Evolutionary conservation across 2,329 filamentous ascomycete species (phyloP).

Genomic region (Colletotrichum plurivorum): DNA sequence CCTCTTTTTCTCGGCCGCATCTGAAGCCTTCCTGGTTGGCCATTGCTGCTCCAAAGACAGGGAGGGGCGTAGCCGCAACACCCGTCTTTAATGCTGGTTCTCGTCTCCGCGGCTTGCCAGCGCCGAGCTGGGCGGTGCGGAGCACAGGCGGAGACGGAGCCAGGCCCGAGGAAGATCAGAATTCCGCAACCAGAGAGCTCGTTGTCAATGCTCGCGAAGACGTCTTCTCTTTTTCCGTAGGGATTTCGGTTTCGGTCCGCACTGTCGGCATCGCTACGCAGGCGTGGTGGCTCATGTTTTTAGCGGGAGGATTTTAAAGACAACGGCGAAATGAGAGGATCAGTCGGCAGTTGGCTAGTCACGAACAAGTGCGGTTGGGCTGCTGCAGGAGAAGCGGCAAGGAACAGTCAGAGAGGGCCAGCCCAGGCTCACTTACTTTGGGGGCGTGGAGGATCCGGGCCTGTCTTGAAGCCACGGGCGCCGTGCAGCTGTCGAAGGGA

Average conservation of each 20-base stretch:
- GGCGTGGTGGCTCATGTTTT: not conserved
- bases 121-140: conserved; percentile 2
- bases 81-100: conserved; percentile 10
- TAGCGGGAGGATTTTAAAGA: not conserved
- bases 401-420: not conserved
- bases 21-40: not conserved
- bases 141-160: conserved; percentile 14
- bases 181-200: too few relatives aligned
- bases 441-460: too few relatives aligned
- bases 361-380: conserved; percentile 5
- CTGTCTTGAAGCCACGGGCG: conserved; percentile 18
- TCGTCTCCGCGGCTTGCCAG: not conserved
- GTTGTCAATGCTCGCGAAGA: too few relatives aligned
- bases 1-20: not conserved
- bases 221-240: not conserved
- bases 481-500: conserved; percentile 13
- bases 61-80: conserved; percentile 28
- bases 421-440: not conserved
- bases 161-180: not conserved
- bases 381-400: not conserved
- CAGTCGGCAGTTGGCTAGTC: conserved; percentile 23
- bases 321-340: conserved; percentile 8
- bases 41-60: not conserved
- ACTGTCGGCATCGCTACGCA: conserved; percentile 19
- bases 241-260: conserved; percentile 22